Evolutionary conservation across 169 alveolate species (phyloP).

Genomic region (Cryptosporidium felis): DNA sequence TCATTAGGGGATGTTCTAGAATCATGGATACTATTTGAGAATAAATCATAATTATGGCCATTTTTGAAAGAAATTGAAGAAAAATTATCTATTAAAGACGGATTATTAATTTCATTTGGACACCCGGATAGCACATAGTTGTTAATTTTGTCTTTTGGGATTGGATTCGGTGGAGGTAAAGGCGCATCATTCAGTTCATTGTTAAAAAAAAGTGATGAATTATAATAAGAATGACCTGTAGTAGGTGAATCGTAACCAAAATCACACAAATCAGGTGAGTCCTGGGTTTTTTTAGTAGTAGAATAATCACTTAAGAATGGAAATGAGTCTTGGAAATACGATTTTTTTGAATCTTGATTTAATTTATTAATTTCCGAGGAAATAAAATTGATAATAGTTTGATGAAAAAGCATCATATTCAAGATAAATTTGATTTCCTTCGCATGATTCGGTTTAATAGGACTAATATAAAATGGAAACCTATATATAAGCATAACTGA

Average conservation of each 20-base stretch:
- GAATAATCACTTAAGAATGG: neutral
- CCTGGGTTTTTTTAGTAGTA: neutral
- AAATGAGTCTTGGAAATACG: neutral
- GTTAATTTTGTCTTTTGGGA: neutral
- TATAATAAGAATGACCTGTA: neutral
- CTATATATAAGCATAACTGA: slow-evolving; percentile 39
- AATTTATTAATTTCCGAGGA: neutral
- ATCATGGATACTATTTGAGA: neutral
- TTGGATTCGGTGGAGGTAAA: slow-evolving; percentile 59
- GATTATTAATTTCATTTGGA: neutral
- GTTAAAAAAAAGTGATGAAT: neutral
- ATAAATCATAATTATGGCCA: neutral
- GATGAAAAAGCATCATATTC: slow-evolving; percentile 38
- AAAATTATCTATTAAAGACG: neutral
- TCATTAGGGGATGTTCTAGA: neutral
- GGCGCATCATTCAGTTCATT: slow-evolving; percentile 56
- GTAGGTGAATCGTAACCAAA: slow-evolving; percentile 12
- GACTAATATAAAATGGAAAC: slow-evolving; percentile 23
- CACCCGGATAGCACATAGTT: neutral
- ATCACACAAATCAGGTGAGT: neutral
- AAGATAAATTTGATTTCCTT: slow-evolving; percentile 40
- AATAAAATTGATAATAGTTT: slow-evolving; percentile 5
- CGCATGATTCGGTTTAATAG: slow-evolving; percentile 4
- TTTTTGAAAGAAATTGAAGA: neutral
- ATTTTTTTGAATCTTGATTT: neutral